Evolutionary conservation across 371 early-diverging fungal genomes (phyloP), one percentile per base, ranked within the genome.

Genomic region (Blakeslea trispora): DNA sequence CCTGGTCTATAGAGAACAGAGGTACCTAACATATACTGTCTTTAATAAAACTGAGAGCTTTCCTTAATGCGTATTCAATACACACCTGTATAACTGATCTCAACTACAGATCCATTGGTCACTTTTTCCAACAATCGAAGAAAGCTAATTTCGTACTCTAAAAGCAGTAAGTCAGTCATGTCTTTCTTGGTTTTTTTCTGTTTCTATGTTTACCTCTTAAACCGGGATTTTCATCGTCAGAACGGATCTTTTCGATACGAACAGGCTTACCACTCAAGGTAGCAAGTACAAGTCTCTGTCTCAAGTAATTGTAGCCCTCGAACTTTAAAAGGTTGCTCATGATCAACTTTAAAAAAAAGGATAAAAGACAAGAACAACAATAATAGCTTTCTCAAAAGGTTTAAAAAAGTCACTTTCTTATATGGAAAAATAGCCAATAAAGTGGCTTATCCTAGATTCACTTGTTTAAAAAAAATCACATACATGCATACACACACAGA

Each of bases 241-340:
- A 69, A 23, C 96, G 85, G 65, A 98, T 96, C 64, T 89, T 84
- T 57, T 92, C 91, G 63, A 98, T 94, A 57, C 91, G 88, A 44
- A 98, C 80, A 6, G 90, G 64, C 43, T 83, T 85, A 57, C 92
- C 91, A 57, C 91, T 87, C 47, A 98, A 79, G 8, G 92, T 90
- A n/a, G 96, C 87, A 46, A 98, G 77, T n/a, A 98, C 77, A 52
- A 98, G 85, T 39, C 98, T 79, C 68, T 96, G 93, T 53, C 94
- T 79, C 51, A 97, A 75, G 59, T 88, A 89, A 58, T 81, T 81
- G 74, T 92, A 91, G 14, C 95, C 95, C 55, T 85, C 79, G 46
- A 83, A 90, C 49, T 77, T 83, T 55, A 88, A 66, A 23, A 79
- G 34, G 52, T 68, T 75, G 49, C 69, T 73, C 77, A 77, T 77